phyloP scores from a whole-genome alignment of 768 basidiomycete genomes.

The Hericium coralloides region DNA sequence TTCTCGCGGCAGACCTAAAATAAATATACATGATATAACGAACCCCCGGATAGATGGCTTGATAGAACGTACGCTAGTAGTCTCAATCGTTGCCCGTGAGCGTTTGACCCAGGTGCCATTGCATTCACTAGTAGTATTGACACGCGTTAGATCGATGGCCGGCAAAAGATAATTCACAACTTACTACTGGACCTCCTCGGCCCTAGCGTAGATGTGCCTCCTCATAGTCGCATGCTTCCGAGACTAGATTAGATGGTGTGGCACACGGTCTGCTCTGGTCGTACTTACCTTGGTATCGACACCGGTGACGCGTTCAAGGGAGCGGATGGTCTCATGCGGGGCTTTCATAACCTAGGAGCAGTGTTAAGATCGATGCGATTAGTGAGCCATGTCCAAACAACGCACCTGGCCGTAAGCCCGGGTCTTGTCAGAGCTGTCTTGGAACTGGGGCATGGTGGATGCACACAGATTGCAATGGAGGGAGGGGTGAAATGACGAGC shows the following conservation, averaged over 20 bases:
- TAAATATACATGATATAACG: not conserved
- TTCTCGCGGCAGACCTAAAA: slow-evolving; percentile 31
- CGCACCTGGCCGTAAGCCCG: slow-evolving; percentile 33
- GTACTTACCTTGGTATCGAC: slow-evolving; percentile 52
- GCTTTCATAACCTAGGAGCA: slow-evolving; percentile 34
- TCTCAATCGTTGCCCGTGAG: slow-evolving; percentile 33
- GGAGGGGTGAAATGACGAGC: not conserved
- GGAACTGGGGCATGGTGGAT: slow-evolving; percentile 34
- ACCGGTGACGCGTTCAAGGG: slow-evolving; percentile 59
- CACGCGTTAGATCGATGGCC: not conserved
- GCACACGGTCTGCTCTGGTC: not conserved
- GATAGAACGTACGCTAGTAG: slow-evolving; percentile 37
- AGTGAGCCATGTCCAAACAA: not conserved
- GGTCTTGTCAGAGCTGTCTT: slow-evolving; percentile 31
- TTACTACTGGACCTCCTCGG: slow-evolving; percentile 44
- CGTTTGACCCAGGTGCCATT: slow-evolving; percentile 44
- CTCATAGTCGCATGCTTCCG: slow-evolving; percentile 30
- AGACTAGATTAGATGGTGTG: not conserved
- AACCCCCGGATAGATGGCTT: not conserved
- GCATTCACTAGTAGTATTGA: slow-evolving; percentile 37
- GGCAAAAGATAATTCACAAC: not conserved
- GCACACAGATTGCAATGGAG: not conserved
- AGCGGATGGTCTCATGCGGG: slow-evolving; percentile 48
- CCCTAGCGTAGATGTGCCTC: slow-evolving; percentile 38
- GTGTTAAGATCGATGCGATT: not conserved